A percentile compares a stretch with the other conserved stretches of the same genome.
Evolutionary conservation across 1,284 basidiomycete genomes (phyloP).

Genomic region (Ceratobasidium sp.): DNA sequence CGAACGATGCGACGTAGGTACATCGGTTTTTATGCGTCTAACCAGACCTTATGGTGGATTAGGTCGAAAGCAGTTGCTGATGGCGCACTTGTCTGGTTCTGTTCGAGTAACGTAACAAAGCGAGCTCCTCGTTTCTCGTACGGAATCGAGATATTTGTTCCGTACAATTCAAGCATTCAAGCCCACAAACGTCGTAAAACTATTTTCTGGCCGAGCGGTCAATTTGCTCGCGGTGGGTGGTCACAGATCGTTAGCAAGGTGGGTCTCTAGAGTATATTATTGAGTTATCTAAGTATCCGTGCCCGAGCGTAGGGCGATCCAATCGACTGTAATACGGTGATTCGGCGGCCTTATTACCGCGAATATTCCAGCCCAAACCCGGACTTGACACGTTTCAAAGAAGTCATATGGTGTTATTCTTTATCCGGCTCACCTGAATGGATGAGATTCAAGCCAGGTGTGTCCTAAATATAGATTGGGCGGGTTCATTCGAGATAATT

Average conservation of each 20-base stretch:
- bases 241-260: slow-evolving; percentile 10
- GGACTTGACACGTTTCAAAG: slow-evolving; percentile 1
- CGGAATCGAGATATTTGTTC: slow-evolving; percentile 6
- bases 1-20: background rate
- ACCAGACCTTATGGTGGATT: no score
- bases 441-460: slow-evolving; percentile 33
- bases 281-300: no score
- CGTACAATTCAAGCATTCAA: background rate
- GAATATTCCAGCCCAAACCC: slow-evolving; percentile 25
- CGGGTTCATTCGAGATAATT: no score
- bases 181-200: background rate
- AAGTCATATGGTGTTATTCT: slow-evolving; percentile 15
- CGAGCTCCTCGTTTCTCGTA: slow-evolving; percentile 21
- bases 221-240: background rate
- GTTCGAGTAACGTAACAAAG: background rate
- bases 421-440: slow-evolving; percentile 1
- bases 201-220: background rate
- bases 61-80: slow-evolving; percentile 27
- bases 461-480: no score
- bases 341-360: slow-evolving; percentile 21
- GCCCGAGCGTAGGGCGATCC: no score
- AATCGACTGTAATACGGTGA: slow-evolving; percentile 18
- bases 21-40: no score
- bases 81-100: slow-evolving; percentile 10
- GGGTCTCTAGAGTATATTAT: no score